These are phyloP conservation scores for Rhodocollybia butyracea DNA, from an alignment of 768 basidiomycete genomes.

Conservation along the genomic window DNA sequence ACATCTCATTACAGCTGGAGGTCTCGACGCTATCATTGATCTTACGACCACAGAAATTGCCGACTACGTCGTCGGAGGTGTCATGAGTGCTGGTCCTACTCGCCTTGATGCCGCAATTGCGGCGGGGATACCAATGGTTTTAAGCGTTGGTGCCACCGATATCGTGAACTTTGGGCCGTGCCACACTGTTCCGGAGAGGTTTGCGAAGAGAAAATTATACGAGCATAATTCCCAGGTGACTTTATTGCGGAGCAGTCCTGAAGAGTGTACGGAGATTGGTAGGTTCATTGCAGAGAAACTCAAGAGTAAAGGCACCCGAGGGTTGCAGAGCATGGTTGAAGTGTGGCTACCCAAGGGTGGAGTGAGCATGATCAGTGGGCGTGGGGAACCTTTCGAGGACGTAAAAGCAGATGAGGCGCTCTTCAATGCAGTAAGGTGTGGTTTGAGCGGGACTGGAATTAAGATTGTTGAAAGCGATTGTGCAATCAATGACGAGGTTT, in stretches of 20 bases:
- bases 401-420: neutral
- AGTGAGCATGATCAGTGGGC: neutral
- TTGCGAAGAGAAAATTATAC: neutral
- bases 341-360: neutral
- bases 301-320: neutral
- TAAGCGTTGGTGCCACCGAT: neutral
- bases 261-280: neutral
- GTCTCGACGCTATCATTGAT: neutral
- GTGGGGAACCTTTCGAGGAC: neutral
- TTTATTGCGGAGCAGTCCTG: neutral
- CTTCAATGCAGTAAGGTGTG: neutral
- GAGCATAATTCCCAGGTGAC: neutral
- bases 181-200: neutral
- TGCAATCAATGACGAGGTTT: neutral
- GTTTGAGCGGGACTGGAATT: neutral
- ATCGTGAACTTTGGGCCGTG: neutral
- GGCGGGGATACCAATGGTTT: neutral
- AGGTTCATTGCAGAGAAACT: neutral
- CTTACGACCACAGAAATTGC: neutral
- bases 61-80: neutral
- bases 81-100: neutral
- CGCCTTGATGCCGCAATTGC: neutral
- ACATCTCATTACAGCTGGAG: neutral
- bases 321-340: neutral
- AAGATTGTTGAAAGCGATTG: neutral